A percentile compares a stretch with the other conserved stretches of the same genome.
Conservation (phyloP, 805 yeast genomes). For the Kurtzmaniella fragi region DNA sequence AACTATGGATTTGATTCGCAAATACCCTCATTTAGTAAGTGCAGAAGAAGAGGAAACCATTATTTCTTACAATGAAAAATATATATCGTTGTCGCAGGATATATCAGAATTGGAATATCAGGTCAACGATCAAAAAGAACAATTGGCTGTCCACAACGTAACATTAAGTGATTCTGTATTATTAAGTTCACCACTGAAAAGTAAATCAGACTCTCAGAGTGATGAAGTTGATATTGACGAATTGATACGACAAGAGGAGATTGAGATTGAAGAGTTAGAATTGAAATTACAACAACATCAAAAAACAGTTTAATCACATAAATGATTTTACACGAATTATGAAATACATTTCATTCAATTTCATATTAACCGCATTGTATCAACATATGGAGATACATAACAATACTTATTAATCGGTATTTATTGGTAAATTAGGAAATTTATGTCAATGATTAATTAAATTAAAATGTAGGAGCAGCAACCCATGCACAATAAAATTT, state of each 20-base stretch:
- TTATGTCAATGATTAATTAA: neutral
- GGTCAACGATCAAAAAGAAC: slow-evolving; percentile 38
- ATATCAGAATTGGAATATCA: slow-evolving; percentile 38
- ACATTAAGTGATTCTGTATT: slow-evolving; percentile 21
- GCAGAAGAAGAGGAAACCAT: slow-evolving; percentile 11
- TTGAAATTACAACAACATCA: slow-evolving; percentile 21
- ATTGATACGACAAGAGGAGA: slow-evolving; percentile 40
- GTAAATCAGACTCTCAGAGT: slow-evolving; percentile 4
- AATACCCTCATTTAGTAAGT: slow-evolving; percentile 19
- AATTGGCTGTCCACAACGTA: slow-evolving; percentile 31
- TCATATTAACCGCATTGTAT: neutral
- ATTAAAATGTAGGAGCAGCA: neutral
- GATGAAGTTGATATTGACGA: slow-evolving; percentile 28
- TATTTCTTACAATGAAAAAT: slow-evolving; percentile 35
- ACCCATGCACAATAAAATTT: neutral
- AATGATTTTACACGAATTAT: too few relatives aligned
- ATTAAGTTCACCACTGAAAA: slow-evolving; percentile 17
- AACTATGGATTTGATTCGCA: slow-evolving; percentile 28
- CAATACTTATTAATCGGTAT: too few relatives aligned
- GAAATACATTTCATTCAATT: too few relatives aligned
- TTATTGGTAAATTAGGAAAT: too few relatives aligned
- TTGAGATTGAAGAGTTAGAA: slow-evolving; percentile 41
- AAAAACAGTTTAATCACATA: too few relatives aligned
- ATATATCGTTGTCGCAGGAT: slow-evolving; percentile 29
- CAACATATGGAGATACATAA: too few relatives aligned